Conservation (phyloP, 768 basidiomycete species). For the Lyophyllum decastes region DNA sequence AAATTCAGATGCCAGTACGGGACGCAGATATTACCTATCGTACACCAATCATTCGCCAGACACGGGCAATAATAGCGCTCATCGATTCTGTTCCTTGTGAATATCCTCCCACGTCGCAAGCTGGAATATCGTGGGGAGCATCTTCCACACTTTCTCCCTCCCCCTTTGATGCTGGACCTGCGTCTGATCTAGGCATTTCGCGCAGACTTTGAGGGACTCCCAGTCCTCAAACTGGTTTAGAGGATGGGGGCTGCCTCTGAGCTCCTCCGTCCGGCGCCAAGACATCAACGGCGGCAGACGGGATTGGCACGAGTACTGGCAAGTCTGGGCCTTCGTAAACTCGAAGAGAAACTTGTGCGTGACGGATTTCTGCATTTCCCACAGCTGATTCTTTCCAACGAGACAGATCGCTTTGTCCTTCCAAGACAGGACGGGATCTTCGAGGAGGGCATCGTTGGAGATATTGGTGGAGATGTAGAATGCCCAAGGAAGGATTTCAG, state of each 20-base stretch:
- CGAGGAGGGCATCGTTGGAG: constrained; percentile 31
- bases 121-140: constrained; percentile 35
- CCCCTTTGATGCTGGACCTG: constrained; percentile 32
- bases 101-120: constrained; percentile 41
- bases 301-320: constrained; percentile 26
- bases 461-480: constrained; percentile 46
- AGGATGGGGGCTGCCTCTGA: constrained; percentile 37
- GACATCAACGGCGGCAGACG: constrained; percentile 24
- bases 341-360: constrained; percentile 39
- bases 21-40: neutral
- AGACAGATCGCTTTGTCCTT: constrained; percentile 42
- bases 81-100: constrained; percentile 33
- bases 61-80: neutral
- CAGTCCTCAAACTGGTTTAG: constrained; percentile 37
- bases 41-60: neutral
- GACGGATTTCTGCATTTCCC: constrained; percentile 37
- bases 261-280: constrained; percentile 34
- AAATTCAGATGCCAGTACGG: no score
- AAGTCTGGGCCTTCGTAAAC: constrained; percentile 29
- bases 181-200: constrained; percentile 28
- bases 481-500: constrained; percentile 45
- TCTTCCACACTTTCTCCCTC: constrained; percentile 38
- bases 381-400: constrained; percentile 38
- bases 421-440: constrained; percentile 38
- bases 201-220: constrained; percentile 31